A percentile compares a stretch with the other conserved stretches of the same genome.
Conservation (phyloP, 495 filamentous ascomycete species). For the Aspergillus campestris region DNA sequence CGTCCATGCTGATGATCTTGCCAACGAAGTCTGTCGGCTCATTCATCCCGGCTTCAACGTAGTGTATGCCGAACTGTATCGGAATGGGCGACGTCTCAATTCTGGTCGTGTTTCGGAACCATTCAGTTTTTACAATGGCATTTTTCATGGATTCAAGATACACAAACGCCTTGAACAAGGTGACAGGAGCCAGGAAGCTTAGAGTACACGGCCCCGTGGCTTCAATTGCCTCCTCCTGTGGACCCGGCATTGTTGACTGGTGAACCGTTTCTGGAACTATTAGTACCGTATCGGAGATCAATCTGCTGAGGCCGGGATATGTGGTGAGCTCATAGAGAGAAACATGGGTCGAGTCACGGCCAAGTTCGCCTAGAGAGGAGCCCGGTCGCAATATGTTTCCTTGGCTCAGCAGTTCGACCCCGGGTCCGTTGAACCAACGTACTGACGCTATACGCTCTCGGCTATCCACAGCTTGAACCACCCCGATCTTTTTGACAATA, state of each 20-base stretch:
- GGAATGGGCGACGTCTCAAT: constrained; percentile 10
- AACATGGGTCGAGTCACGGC: constrained; percentile 35
- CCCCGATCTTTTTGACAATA: constrained; percentile 35
- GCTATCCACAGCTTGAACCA: constrained; percentile 51
- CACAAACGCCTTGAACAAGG: constrained; percentile 2
- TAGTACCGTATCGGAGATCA: constrained; percentile 43
- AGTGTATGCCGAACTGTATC: constrained; percentile 9
- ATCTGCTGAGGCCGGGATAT: constrained; percentile 32
- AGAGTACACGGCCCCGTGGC: constrained; percentile 5
- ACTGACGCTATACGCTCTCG: constrained; percentile 45
- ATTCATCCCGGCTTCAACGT: constrained; percentile 2
- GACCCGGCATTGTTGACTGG: constrained; percentile 5
- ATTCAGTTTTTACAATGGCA: constrained; percentile 8
- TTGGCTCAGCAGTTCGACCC: constrained; percentile 30
- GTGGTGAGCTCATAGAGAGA: constrained; percentile 50
- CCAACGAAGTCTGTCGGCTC: constrained; percentile 42
- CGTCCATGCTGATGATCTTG: constrained; percentile 44
- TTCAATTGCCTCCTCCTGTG: not conserved
- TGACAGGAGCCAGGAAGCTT: constrained; percentile 5
- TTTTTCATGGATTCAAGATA: constrained; percentile 13
- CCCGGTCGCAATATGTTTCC: constrained; percentile 20
- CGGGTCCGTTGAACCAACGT: constrained; percentile 42
- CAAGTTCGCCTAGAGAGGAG: constrained; percentile 34
- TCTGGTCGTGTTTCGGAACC: constrained; percentile 15
- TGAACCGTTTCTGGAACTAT: constrained; percentile 27